Percentiles rank a stretch among this genome's conserved stretches.
phyloP scores from a whole-genome alignment of 257 asterid genomes.

The Solanum sejunctum region DNA sequence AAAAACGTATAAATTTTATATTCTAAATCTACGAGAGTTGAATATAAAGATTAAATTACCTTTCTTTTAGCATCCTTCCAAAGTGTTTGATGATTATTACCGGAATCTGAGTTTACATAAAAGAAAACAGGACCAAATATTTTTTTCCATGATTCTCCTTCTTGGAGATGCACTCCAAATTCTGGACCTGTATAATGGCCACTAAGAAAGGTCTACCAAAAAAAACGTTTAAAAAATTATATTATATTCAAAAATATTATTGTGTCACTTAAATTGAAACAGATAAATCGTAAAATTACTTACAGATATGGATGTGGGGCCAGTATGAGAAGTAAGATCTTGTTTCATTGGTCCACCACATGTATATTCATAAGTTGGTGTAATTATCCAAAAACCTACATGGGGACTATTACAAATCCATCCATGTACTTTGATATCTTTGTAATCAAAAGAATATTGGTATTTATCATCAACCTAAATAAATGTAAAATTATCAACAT shows the following conservation, averaged over 20 bases:
- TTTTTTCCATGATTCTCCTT: conserved; percentile 76
- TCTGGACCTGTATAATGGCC: conserved; percentile 61
- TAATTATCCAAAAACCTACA: conserved; percentile 26
- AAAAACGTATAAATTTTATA: not conserved
- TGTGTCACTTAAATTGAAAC: not conserved
- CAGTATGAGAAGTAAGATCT: conserved; percentile 29
- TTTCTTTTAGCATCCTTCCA: conserved; percentile 72
- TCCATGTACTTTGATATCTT: conserved; percentile 16
- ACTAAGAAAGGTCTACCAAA: conserved; percentile 41
- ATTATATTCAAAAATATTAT: no score
- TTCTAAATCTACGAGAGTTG: not conserved
- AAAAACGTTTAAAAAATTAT: no score
- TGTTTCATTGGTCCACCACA: conserved; percentile 21
- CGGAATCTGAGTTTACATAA: conserved; percentile 45
- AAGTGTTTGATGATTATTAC: conserved; percentile 25
- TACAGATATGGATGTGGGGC: conserved; percentile 17
- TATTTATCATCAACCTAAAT: conserved; percentile 32
- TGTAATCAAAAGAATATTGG: conserved; percentile 7
- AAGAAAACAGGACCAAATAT: conserved; percentile 75
- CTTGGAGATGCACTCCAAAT: conserved; percentile 31
- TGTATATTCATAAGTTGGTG: conserved; percentile 16
- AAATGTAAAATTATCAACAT: not conserved
- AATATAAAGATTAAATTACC: conserved; percentile 16
- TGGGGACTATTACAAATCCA: conserved; percentile 13
- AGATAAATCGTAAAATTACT: not conserved